Percentiles rank a stretch among this genome's conserved stretches.
phyloP scores from a whole-genome alignment of 2,329 filamentous ascomycete genomes.

The Rutstroemia sp. region DNA sequence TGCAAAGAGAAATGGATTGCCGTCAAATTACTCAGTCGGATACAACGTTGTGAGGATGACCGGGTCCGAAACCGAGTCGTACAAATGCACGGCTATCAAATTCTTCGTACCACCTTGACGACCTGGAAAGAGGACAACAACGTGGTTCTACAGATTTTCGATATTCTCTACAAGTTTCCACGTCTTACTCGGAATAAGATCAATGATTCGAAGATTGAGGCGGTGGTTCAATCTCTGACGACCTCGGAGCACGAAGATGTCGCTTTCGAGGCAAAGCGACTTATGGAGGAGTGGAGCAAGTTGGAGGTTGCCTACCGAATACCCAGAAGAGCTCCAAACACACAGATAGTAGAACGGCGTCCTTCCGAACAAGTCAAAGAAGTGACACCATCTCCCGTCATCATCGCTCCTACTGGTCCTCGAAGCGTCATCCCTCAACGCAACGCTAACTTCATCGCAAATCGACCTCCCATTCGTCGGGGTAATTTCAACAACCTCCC shows the following conservation, averaged over 20 bases:
- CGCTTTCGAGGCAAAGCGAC: conserved; percentile 57
- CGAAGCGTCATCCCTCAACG: conserved; percentile 43
- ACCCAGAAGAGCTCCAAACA: conserved; percentile 57
- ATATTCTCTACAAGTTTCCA: conserved; percentile 83
- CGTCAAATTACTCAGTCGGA: conserved; percentile 84
- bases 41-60: conserved; percentile 81
- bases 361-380: conserved; percentile 53
- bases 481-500: conserved; percentile 58
- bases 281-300: conserved; percentile 82
- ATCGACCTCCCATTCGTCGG: conserved; percentile 49
- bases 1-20: conserved; percentile 99
- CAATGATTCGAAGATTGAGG: conserved; percentile 88
- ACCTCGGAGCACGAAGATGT: conserved; percentile 68
- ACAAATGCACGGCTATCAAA: conserved; percentile 95
- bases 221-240: conserved; percentile 63
- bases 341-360: conserved; percentile 50
- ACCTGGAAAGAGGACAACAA: conserved; percentile 88
- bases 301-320: conserved; percentile 90
- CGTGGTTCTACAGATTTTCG: conserved; percentile 79
- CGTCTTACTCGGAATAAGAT: conserved; percentile 96
- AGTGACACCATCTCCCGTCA: conserved; percentile 21
- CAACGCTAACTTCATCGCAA: conserved; percentile 42
- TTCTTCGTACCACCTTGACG: conserved; percentile 78
- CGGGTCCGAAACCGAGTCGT: conserved; percentile 81
- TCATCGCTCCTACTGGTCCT: conserved; percentile 42